phyloP scores from a whole-genome alignment of 768 basidiomycete species.

The Coprinellus micaceus region DNA sequence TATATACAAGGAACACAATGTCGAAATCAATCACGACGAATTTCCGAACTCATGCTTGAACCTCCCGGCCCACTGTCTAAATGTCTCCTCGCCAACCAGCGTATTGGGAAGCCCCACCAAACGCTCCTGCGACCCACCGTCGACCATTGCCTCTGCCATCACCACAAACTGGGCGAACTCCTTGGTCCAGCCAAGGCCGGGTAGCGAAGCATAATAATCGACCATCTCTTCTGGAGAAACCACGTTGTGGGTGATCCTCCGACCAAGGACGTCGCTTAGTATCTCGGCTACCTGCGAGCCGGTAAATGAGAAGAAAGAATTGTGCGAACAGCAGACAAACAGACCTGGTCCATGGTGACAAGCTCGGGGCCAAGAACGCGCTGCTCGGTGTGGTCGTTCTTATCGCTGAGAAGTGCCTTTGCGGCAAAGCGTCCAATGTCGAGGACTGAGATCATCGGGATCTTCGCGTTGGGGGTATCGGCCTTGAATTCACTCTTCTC shows the following conservation, averaged over 20 bases:
- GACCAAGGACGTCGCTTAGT: constrained; percentile 18
- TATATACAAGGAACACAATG: too few relatives aligned
- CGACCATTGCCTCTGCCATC: background rate
- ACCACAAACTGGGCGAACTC: background rate
- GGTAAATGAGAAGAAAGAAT: background rate
- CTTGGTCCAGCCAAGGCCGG: background rate
- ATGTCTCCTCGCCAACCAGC: constrained; percentile 5
- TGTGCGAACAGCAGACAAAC: background rate
- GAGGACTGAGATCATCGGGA: constrained; percentile 21
- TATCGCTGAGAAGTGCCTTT: constrained; percentile 20
- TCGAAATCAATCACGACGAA: too few relatives aligned
- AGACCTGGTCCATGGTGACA: constrained; percentile 24
- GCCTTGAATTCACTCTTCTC: constrained; percentile 14
- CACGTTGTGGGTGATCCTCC: constrained; percentile 19
- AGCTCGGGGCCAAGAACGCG: constrained; percentile 26
- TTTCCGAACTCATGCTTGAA: background rate
- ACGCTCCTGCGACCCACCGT: background rate
- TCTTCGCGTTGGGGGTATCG: constrained; percentile 16
- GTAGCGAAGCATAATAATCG: background rate
- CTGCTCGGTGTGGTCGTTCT: constrained; percentile 14
- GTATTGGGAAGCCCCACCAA: background rate
- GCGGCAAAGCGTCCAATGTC: constrained; percentile 23
- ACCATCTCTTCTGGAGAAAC: constrained; percentile 10
- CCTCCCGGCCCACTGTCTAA: constrained; percentile 10
- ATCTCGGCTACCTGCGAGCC: constrained; percentile 18